Evolutionary conservation across 805 yeast species (phyloP).

Genomic region (Jamesozyma spencerorum): DNA sequence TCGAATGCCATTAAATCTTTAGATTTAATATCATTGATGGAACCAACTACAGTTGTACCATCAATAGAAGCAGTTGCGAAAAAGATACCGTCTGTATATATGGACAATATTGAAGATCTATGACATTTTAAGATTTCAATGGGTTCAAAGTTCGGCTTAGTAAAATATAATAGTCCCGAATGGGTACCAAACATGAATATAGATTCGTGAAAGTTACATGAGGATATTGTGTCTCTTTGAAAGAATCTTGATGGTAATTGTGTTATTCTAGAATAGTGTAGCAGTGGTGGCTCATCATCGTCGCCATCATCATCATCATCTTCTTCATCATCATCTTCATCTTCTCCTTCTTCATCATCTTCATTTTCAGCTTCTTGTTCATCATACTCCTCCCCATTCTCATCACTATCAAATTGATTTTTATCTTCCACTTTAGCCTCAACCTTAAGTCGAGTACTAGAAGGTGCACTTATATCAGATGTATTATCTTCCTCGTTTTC

Average conservation of each 20-base stretch:
- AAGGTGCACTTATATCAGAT: too few species aligned
- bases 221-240: slow-evolving; percentile 66
- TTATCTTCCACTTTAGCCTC: too few species aligned
- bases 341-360: slow-evolving; percentile 20
- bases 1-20: slow-evolving; percentile 58
- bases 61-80: slow-evolving; percentile 90
- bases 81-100: slow-evolving; percentile 61
- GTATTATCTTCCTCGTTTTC: too few species aligned
- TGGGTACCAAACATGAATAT: slow-evolving; percentile 82
- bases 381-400: slow-evolving; percentile 8
- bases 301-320: slow-evolving; percentile 32
- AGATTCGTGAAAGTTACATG: slow-evolving; percentile 49
- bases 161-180: slow-evolving; percentile 68
- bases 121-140: slow-evolving; percentile 76
- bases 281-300: slow-evolving; percentile 50
- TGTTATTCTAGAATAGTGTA: slow-evolving; percentile 65
- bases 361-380: slow-evolving; percentile 11
- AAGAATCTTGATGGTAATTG: slow-evolving; percentile 65
- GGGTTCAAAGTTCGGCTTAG: slow-evolving; percentile 47
- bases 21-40: slow-evolving; percentile 19
- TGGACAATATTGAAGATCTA: slow-evolving; percentile 68
- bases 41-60: slow-evolving; percentile 81
- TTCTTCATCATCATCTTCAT: slow-evolving; percentile 26
- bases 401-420: neutral
- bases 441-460: too few species aligned